Percentiles rank a stretch among this genome's conserved stretches.
Conservation (phyloP, 2,329 filamentous ascomycete genomes). For the Cephalotrichum gorgonifer region DNA sequence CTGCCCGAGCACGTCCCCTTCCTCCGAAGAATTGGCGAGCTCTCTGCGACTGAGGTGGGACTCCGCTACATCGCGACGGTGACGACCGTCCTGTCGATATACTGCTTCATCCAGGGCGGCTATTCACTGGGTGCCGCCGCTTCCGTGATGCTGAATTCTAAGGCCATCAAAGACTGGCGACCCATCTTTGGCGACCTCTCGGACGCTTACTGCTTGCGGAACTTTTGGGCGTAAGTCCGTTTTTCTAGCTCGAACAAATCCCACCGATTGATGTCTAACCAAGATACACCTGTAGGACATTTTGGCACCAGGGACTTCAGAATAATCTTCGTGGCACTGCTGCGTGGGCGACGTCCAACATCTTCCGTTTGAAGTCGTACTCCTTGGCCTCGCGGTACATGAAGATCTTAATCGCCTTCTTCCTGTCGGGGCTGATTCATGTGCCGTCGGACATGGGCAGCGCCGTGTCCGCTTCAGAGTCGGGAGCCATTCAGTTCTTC, state of each 20-base stretch:
- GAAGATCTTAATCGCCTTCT: no score
- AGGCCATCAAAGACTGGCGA: constrained; percentile 11
- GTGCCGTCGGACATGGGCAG: constrained; percentile 12
- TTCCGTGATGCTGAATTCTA: constrained; percentile 8
- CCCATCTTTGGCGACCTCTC: constrained; percentile 10
- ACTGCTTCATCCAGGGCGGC: constrained; percentile 13
- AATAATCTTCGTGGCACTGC: constrained; percentile 11
- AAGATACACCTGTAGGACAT: constrained; percentile 6
- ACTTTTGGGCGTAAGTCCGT: constrained; percentile 13
- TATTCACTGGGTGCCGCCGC: constrained; percentile 10
- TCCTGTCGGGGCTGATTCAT: constrained; percentile 9
- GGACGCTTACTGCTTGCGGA: constrained; percentile 10
- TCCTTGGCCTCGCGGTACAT: no score
- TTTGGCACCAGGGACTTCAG: constrained; percentile 13
- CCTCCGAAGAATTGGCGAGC: constrained; percentile 9
- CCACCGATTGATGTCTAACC: no score
- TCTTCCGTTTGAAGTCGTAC: constrained; percentile 6
- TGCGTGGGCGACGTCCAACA: constrained; percentile 11
- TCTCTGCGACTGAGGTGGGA: constrained; percentile 7
- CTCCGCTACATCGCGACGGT: constrained; percentile 12
- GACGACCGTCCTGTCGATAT: constrained; percentile 12
- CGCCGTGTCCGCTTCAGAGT: constrained; percentile 8
- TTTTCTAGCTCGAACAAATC: background rate
- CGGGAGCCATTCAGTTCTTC: constrained; percentile 11
- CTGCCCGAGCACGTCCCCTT: constrained; percentile 7